Conservation (phyloP, 805 yeast genomes). For the Lachancea quebecensis region DNA sequence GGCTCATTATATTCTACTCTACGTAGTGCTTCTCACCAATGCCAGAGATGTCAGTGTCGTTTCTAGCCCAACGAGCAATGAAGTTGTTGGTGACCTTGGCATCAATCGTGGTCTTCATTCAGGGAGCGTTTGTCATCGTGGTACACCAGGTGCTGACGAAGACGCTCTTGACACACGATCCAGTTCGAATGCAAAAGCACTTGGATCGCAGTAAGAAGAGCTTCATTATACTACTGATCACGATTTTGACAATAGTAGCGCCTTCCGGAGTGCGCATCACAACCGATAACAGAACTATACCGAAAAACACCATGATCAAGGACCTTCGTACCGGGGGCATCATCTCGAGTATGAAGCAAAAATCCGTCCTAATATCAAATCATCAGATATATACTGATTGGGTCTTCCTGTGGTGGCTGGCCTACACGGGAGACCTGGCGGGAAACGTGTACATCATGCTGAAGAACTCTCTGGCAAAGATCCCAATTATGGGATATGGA, state of each 20-base stretch:
- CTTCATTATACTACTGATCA: conserved; percentile 49
- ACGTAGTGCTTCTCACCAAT: too few species aligned
- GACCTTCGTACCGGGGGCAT: conserved; percentile 21
- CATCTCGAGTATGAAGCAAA: conserved; percentile 35
- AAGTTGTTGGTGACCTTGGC: conserved; percentile 14
- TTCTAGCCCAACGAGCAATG: conserved; percentile 6
- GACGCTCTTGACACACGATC: conserved; percentile 28
- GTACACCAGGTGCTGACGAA: conserved; percentile 40
- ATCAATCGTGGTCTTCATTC: conserved; percentile 20
- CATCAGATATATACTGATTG: conserved; percentile 95
- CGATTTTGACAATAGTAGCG: conserved; percentile 43
- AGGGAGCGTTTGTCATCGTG: conserved; percentile 41
- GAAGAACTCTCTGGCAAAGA: conserved; percentile 60
- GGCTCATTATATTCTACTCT: too few species aligned
- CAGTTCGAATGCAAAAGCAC: conserved; percentile 34
- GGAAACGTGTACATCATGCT: conserved; percentile 65
- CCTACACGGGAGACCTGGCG: conserved; percentile 59
- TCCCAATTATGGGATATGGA: conserved; percentile 81
- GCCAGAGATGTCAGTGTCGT: not conserved
- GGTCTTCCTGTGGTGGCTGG: conserved; percentile 83
- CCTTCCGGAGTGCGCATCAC: conserved; percentile 50
- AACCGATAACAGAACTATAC: conserved; percentile 35
- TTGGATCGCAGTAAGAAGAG: conserved; percentile 49
- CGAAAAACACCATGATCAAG: conserved; percentile 30
- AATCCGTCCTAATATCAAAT: conserved; percentile 69